Conservation (phyloP, 805 yeast genomes). For the Saccharomycopsis sp. region DNA sequence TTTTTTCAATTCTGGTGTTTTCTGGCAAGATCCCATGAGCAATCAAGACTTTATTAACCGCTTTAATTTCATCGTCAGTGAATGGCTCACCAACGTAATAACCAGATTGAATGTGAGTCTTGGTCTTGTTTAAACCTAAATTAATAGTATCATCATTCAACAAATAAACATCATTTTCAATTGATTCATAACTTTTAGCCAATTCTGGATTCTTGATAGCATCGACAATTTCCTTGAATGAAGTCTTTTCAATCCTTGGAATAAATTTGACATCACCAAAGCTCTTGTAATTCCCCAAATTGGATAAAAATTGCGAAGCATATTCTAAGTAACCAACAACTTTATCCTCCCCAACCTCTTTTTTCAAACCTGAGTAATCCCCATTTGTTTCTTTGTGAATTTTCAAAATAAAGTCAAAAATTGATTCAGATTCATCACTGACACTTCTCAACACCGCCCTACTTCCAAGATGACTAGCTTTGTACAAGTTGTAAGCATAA, state of each 20-base stretch:
- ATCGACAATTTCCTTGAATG: slow-evolving; percentile 44
- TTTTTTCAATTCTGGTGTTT: slow-evolving; percentile 68
- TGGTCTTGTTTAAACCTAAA: slow-evolving; percentile 61
- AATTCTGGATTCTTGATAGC: slow-evolving; percentile 32
- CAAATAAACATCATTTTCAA: slow-evolving; percentile 45
- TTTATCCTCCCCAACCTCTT: slow-evolving; percentile 30
- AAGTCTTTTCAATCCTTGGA: slow-evolving; percentile 48
- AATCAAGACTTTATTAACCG: slow-evolving; percentile 61
- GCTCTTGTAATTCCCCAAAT: slow-evolving; percentile 75
- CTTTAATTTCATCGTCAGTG: slow-evolving; percentile 55
- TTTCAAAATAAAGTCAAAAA: slow-evolving; percentile 60
- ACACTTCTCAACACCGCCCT: slow-evolving; percentile 76
- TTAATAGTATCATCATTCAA: slow-evolving; percentile 41
- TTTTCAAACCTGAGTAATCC: slow-evolving; percentile 36
- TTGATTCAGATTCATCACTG: slow-evolving; percentile 70
- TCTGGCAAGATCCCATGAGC: slow-evolving; percentile 62
- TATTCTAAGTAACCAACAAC: slow-evolving; percentile 54
- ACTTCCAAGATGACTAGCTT: slow-evolving; percentile 81
- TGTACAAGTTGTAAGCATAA: slow-evolving; percentile 78
- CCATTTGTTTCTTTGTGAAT: slow-evolving; percentile 47
- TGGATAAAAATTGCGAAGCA: slow-evolving; percentile 67
- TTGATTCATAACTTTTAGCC: slow-evolving; percentile 32
- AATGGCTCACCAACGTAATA: slow-evolving; percentile 56
- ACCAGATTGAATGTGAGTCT: slow-evolving; percentile 38
- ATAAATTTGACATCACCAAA: slow-evolving; percentile 86